Percentiles rank a stretch among this genome's conserved stretches.
phyloP scores from a whole-genome alignment of 108 stramenopile genomes.

The Nannochloropsis oceanica region DNA sequence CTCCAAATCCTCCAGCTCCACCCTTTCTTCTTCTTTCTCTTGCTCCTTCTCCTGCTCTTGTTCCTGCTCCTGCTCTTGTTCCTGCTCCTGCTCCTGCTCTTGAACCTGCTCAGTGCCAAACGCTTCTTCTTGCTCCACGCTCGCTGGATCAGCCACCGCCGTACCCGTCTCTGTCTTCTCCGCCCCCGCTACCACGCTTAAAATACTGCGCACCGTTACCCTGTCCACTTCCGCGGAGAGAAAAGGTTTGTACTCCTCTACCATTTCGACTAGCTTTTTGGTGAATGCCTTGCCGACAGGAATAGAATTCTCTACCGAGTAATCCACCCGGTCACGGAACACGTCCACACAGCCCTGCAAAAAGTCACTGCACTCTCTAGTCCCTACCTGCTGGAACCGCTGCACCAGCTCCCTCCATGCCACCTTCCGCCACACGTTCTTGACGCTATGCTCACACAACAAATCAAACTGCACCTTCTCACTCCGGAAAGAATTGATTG shows the following conservation, averaged over 20 bases:
- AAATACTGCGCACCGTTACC: slow-evolving; percentile 75
- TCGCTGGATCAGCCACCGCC: slow-evolving; percentile 57
- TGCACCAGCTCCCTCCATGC: slow-evolving; percentile 38
- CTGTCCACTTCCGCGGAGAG: slow-evolving; percentile 65
- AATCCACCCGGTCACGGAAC: slow-evolving; percentile 84
- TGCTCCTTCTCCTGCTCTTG: slow-evolving; percentile 42
- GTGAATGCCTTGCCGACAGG: slow-evolving; percentile 58
- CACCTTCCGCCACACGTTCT: slow-evolving; percentile 83
- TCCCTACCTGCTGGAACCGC: slow-evolving; percentile 46
- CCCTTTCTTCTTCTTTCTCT: slow-evolving; percentile 29
- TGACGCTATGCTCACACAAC: slow-evolving; percentile 80
- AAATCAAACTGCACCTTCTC: slow-evolving; percentile 94
- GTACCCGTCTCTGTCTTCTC: slow-evolving; percentile 33
- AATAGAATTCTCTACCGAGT: slow-evolving; percentile 83
- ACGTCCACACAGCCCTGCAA: slow-evolving; percentile 63
- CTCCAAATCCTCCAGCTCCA: slow-evolving; percentile 77
- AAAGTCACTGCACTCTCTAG: not conserved
- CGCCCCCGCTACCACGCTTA: slow-evolving; percentile 62
- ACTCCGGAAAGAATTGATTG: slow-evolving; percentile 88
- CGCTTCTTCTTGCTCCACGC: slow-evolving; percentile 57
- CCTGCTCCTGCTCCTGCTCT: slow-evolving; percentile 92
- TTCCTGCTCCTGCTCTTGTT: slow-evolving; percentile 88
- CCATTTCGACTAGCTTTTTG: slow-evolving; percentile 58
- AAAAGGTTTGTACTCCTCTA: slow-evolving; percentile 57
- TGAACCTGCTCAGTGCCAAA: slow-evolving; percentile 81